Conservation (phyloP, 306 rosid species). For the Malus sylvestris region DNA sequence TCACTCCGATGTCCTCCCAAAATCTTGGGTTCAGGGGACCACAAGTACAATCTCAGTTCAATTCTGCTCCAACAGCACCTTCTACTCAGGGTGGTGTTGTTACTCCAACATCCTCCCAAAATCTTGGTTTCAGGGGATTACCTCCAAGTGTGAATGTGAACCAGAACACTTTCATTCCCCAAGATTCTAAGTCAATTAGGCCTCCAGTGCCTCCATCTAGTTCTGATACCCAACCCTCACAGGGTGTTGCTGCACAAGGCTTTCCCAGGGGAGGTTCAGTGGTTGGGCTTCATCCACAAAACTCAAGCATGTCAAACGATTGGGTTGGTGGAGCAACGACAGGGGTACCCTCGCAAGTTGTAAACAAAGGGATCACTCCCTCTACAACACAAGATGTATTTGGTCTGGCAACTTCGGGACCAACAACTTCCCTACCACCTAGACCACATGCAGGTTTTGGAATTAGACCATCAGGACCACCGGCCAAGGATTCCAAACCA, state of each 20-base stretch:
- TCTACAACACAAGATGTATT: constrained; percentile 37
- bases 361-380: constrained; percentile 44
- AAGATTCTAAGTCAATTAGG: constrained; percentile 30
- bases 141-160: constrained; percentile 31
- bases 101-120: constrained; percentile 40
- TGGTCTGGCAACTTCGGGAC: constrained; percentile 47
- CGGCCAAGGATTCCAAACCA: constrained; percentile 38
- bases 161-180: constrained; percentile 39
- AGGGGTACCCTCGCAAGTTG: constrained; percentile 30
- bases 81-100: constrained; percentile 30
- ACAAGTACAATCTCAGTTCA: constrained; percentile 35
- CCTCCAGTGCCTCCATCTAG: constrained; percentile 39
- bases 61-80: constrained; percentile 36
- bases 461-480: constrained; percentile 36
- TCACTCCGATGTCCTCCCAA: constrained; percentile 37
- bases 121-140: constrained; percentile 38
- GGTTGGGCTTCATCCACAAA: constrained; percentile 33
- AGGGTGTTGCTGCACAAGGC: constrained; percentile 40
- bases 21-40: constrained; percentile 45
- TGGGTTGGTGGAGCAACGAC: constrained; percentile 39
- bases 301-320: constrained; percentile 32
- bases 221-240: constrained; percentile 33
- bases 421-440: constrained; percentile 44
- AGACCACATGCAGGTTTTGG: constrained; percentile 43
- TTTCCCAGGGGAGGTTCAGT: constrained; percentile 28